Evolutionary conservation across 257 asterid genomes (phyloP).

Genomic region (Thymus quinquecostatus): DNA sequence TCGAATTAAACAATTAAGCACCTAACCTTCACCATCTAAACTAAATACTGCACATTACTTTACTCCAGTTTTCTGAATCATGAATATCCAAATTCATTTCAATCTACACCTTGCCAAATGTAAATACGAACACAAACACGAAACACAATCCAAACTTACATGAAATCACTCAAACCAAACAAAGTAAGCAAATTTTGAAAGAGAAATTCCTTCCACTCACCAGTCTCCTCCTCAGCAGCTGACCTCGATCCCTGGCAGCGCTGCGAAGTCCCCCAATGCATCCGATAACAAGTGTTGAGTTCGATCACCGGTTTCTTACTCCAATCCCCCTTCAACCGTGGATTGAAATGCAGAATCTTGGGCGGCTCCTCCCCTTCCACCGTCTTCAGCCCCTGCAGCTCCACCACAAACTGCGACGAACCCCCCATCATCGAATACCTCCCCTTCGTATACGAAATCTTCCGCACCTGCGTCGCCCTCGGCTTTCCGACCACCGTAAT

Average conservation of each 20-base stretch:
- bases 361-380: conserved; percentile 95
- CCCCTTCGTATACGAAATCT: conserved; percentile 43
- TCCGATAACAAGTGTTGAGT: conserved; percentile 81
- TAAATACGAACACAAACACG: background rate
- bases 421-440: conserved; percentile 37
- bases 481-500: conserved; percentile 79
- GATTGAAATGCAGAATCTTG: conserved; percentile 79
- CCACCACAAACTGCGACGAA: conserved; percentile 81
- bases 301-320: conserved; percentile 81
- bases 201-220: conserved; percentile 43
- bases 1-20: conserved; percentile 1
- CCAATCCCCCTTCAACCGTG: conserved; percentile 89
- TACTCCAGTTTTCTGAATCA: background rate
- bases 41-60: too few relatives aligned
- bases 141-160: conserved; percentile 8
- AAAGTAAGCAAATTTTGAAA: conserved; percentile 20
- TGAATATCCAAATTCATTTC: background rate
- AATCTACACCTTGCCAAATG: background rate
- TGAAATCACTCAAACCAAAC: conserved; percentile 2
- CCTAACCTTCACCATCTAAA: background rate
- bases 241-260: conserved; percentile 82
- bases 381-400: conserved; percentile 75
- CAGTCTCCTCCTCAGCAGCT: conserved; percentile 73
- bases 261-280: conserved; percentile 89
- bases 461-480: conserved; percentile 55